A percentile compares a stretch with the other conserved stretches of the same genome.
phyloP scores from a whole-genome alignment of 495 filamentous ascomycete species.

The Jackrogersella minutella region DNA sequence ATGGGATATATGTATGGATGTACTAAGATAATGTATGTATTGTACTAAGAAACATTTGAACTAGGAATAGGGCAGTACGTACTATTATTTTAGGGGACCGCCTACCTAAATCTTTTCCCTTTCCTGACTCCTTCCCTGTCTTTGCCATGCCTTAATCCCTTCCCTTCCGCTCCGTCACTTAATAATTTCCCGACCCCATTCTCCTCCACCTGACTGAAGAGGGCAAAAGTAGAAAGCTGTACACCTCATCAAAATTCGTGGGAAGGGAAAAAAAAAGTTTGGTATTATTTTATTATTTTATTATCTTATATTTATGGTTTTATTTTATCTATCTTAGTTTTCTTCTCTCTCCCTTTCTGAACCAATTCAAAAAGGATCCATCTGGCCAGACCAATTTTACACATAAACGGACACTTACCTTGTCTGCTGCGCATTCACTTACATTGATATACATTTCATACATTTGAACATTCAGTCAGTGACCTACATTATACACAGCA shows the following conservation, averaged over 20 bases:
- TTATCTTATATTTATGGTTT: slow-evolving; percentile 29
- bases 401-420: slow-evolving; percentile 1
- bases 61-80: slow-evolving; percentile 23
- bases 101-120: slow-evolving; percentile 11
- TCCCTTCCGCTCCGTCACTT: slow-evolving; percentile 42
- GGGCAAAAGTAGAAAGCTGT: slow-evolving; percentile 28
- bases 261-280: slow-evolving; percentile 24
- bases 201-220: slow-evolving; percentile 37
- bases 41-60: neutral
- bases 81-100: slow-evolving; percentile 36
- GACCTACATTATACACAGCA: neutral
- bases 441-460: slow-evolving; percentile 8
- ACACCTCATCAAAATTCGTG: slow-evolving; percentile 39
- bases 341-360: slow-evolving; percentile 2
- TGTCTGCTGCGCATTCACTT: neutral
- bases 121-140: slow-evolving; percentile 35
- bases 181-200: slow-evolving; percentile 46
- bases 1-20: too few species aligned
- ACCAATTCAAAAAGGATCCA: slow-evolving; percentile 7
- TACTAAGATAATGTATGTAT: too few species aligned
- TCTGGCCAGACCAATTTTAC: slow-evolving; percentile 17
- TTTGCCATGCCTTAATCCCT: slow-evolving; percentile 42
- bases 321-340: slow-evolving; percentile 5
- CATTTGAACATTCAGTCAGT: neutral
- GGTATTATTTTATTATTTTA: slow-evolving; percentile 29